phyloP scores from a whole-genome alignment of 148 eudicot species.

The Nyssa sinensis region DNA sequence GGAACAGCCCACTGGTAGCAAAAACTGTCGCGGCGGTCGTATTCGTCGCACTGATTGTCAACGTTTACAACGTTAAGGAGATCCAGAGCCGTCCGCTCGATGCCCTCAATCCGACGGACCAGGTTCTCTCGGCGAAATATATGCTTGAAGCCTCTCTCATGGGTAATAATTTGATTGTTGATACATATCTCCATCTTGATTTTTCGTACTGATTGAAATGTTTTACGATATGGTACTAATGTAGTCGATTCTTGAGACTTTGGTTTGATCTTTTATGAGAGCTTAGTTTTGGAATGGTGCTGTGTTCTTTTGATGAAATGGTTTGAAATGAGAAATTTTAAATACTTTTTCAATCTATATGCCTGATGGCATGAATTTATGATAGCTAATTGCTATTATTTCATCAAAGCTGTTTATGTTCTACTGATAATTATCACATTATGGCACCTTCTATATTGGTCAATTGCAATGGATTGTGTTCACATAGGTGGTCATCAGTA shows the following conservation, averaged over 20 bases:
- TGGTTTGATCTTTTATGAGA: not conserved
- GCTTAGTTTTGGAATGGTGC: not conserved
- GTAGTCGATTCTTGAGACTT: not conserved
- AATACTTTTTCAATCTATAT: too few relatives aligned
- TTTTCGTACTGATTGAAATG: too few relatives aligned
- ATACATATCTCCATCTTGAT: not conserved
- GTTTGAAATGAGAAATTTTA: too few relatives aligned
- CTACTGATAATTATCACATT: not conserved
- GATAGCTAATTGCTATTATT: too few relatives aligned
- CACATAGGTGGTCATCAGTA: too few relatives aligned
- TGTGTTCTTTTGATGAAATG: too few relatives aligned
- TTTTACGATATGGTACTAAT: not conserved
- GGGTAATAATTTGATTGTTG: slow-evolving; percentile 38
- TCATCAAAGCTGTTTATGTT: not conserved
- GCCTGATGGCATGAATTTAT: too few relatives aligned
- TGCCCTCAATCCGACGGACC: slow-evolving; percentile 55
- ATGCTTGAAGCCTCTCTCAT: slow-evolving; percentile 72
- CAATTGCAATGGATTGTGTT: too few relatives aligned
- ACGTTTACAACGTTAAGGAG: slow-evolving; percentile 32
- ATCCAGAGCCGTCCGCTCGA: slow-evolving; percentile 39
- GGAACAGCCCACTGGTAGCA: slow-evolving; percentile 59
- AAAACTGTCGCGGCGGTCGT: slow-evolving; percentile 55
- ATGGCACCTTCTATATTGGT: too few relatives aligned
- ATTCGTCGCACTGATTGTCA: slow-evolving; percentile 38
- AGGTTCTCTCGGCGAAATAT: slow-evolving; percentile 44